Evolutionary conservation across 345 rosid genomes (phyloP), one percentile per base, ranked within the genome.

Genomic region (Eucalyptus microcorys): DNA sequence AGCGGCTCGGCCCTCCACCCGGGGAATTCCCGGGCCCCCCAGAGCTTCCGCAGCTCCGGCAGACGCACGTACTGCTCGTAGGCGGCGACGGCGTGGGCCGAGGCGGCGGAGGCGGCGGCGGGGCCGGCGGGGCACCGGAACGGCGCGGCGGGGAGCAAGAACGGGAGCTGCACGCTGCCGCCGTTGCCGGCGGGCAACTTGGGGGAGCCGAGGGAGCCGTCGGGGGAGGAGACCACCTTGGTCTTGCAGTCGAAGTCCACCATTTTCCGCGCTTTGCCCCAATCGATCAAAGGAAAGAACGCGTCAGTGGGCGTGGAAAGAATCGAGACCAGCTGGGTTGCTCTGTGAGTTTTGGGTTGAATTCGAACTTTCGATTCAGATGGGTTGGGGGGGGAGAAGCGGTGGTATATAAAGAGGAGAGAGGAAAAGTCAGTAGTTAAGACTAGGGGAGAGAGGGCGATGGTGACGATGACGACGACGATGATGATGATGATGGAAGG

Each of bases 51-150:
- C 13, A 97, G 96, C 92, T 96, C 96, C 45, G 96, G 96, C 8
- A 97, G 91, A 4, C 99, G 96, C 27, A 96, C 90, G 90, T 94
- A 96, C 57, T 93, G 92, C n/a, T 96, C 99, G 93, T 97, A 97
- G 7, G 95, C 94, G 7, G 97, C 87, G 89, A 98, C 96, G 81
- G 94, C 95, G 19, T 93, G 53, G 2, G 96, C 93, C 0, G 96
- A 91, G 37, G 93, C 92, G 13, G 52, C 2, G 52, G 91, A 30
- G 4, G 93, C 90, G 19, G 91, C 57, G 3, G 92, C 61, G 40
- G 88, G 71, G 43, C 94, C 96, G 4, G 95, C 71, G 7, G 91
- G 85, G 68, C 64, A 83, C 2, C 87, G 89, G 83, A 87, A 89
- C 43, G 91, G 68, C 32, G 88, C 26, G 30, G 95, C 3, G 26